Base-by-base conservation (phyloP, 352 stramenopile genomes). In the Elongisporangium senticosum region DNA sequence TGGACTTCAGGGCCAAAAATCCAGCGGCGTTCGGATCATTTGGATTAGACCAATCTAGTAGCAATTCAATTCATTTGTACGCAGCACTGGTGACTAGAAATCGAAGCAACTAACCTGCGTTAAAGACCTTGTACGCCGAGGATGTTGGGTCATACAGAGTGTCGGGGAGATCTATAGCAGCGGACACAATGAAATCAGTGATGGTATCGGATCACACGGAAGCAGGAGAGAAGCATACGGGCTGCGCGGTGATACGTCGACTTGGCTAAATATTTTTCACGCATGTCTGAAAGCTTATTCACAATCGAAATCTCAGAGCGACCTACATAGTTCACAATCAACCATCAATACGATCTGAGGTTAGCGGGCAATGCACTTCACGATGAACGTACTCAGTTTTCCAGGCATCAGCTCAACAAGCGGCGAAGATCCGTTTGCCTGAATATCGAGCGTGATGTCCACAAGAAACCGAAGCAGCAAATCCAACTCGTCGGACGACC, bases 101-200 rank as follows among this genome's bases (percentile, higher is more conserved):
- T 11, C 49, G 3, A 58, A 3, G 22, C 13, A n/a, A 59, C 64
- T 26, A 53, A 90, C 82, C 69, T 55, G 82, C 65, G 14, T 62
- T 79, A 53, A 92, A 92, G 48, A 90, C 81, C 56, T 88, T 89
- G 69, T 89, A 61, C 15, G 76, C 76, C 40, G 76, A 64, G 2
- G 82, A 89, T 0, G 50, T 59, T n/a, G 65, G 43, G 49, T 92
- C 74, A 58, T 75, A 88, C 49, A 91, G 65, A 11, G 67, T 62
- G 26, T 71, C 68, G 4, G 82, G 82, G 4, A 91, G 63, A 62
- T 79, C 82, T 91, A 37, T 19, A 8, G 6, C 37, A 65, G 52
- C 37, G 53, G 4, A 56, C 37, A 63, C 50, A 50, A 52, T 15
- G 13, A 28, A 55, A 15, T 15, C 1, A 67, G 14, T 58, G 20